phyloP scores from a whole-genome alignment of 2,329 filamentous ascomycete species.

The Westerdykella aurantiaca region DNA sequence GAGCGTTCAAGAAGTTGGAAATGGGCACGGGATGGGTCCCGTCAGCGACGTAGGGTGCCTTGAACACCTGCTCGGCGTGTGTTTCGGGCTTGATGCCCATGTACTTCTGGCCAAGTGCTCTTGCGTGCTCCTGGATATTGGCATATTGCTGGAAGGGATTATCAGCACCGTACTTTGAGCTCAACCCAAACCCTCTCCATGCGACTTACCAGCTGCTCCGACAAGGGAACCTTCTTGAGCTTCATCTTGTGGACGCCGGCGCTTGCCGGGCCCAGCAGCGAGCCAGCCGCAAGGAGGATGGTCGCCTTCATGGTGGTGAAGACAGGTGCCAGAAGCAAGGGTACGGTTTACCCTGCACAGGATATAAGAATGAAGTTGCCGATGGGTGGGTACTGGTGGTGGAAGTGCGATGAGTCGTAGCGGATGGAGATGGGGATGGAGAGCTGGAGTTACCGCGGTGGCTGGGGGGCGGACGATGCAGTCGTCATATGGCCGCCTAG shows the following conservation, averaged over 20 bases:
- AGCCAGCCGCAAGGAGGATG: constrained; percentile 69
- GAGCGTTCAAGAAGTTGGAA: constrained; percentile 96
- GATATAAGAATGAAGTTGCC: constrained; percentile 8
- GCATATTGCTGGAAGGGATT: constrained; percentile 56
- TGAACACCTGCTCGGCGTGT: constrained; percentile 74
- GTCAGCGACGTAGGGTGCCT: constrained; percentile 61
- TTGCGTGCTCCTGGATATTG: constrained; percentile 74
- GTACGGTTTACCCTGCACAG: too few relatives aligned
- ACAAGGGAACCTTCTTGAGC: constrained; percentile 90
- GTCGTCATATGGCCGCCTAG: constrained; percentile 2
- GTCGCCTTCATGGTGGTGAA: constrained; percentile 70
- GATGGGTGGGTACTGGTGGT: constrained; percentile 6
- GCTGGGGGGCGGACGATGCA: not conserved
- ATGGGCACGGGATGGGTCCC: constrained; percentile 77
- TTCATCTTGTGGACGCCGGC: constrained; percentile 93
- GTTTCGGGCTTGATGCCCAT: constrained; percentile 69
- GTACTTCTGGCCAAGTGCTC: constrained; percentile 90
- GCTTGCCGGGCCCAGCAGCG: constrained; percentile 75
- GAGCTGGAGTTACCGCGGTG: constrained; percentile 6
- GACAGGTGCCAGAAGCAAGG: not conserved
- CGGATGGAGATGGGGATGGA: constrained; percentile 9
- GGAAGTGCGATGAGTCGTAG: constrained; percentile 1
- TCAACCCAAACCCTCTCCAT: constrained; percentile 5
- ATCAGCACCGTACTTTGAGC: constrained; percentile 17
- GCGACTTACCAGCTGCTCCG: constrained; percentile 79